These are phyloP conservation scores for Alternaria sp. DNA, from an alignment of 2,329 filamentous ascomycete species.

Conservation along the genomic window DNA sequence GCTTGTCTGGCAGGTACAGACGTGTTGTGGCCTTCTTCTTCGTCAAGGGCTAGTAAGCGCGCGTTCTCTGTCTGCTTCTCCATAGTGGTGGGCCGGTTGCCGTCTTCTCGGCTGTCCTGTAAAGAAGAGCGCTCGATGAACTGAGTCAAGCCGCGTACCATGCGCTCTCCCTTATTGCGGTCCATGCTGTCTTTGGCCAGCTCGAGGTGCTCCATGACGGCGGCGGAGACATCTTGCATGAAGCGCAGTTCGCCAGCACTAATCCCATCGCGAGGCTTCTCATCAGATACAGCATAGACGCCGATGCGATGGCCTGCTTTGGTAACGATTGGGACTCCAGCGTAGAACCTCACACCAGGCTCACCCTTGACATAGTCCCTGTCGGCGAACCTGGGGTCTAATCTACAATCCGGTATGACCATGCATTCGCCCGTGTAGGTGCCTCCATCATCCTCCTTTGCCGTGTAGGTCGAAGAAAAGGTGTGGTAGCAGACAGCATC, in stretches of 20 bases:
- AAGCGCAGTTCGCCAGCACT: constrained; percentile 35
- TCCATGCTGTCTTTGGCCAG: constrained; percentile 36
- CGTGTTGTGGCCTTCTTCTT: constrained; percentile 19
- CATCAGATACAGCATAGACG: constrained; percentile 41
- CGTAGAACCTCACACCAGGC: constrained; percentile 42
- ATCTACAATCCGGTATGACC: constrained; percentile 35
- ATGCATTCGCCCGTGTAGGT: constrained; percentile 25
- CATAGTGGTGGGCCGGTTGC: constrained; percentile 32
- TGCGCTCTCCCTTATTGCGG: constrained; percentile 35
- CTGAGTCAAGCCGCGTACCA: constrained; percentile 44
- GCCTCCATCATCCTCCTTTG: constrained; percentile 27
- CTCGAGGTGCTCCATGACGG: constrained; percentile 44
- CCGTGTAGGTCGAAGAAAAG: constrained; percentile 33
- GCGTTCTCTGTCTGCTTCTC: constrained; percentile 45
- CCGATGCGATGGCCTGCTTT: constrained; percentile 40
- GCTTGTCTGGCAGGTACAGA: constrained; percentile 18
- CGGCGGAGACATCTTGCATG: constrained; percentile 40
- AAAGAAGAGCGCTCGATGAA: constrained; percentile 41
- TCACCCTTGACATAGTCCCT: constrained; percentile 34
- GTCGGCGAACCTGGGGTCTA: constrained; percentile 32
- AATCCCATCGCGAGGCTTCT: constrained; percentile 32
- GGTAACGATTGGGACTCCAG: constrained; percentile 40
- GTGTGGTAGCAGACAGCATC: constrained; percentile 41
- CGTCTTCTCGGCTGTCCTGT: constrained; percentile 26
- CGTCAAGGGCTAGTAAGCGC: constrained; percentile 34